Base-by-base conservation (phyloP, 176 grass and related monocot species). In the Triticum dicoccoides region DNA sequence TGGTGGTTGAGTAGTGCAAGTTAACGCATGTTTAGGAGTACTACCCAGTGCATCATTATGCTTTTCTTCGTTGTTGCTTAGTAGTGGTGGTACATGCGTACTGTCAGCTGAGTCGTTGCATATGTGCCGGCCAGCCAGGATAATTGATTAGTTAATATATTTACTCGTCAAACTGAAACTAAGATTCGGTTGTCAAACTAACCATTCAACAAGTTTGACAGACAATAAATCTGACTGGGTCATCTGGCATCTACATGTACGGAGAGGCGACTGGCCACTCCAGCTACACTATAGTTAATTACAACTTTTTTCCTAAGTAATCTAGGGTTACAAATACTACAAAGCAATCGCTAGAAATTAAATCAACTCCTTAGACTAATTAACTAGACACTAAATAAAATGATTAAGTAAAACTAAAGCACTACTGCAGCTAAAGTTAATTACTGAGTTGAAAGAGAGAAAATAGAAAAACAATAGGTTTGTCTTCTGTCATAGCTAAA, bases 1-100 rank as follows among this genome's bases (percentile, higher is more conserved):
- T 64, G 83, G 83, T 82, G 1, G 44, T 86, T 90, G 88, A 83
- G 79, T 52, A 72, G 88, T 86, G 73, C 88, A 90, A 90, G 88
- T 65, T 63, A 86, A 41, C 52, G 20, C 83, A 32, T 76, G 73
- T 76, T 76, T 76, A 76, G 29, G 29, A 30, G 51, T 52, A 76
- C 8, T 54, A 33, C 15, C 45, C 51, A 33, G 25, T 76, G 45
- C 73, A 52, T 54, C 23, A 76, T 76, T 32, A 52, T 52, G 49
- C 44, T 11, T 54, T 76, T 76, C 73, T 76, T 76, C 73, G 18
- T 76, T 76, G 45, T 54, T 54, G 51, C 51, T 54, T 54, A 18
- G 49, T 52, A 52, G 49, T 52, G 6, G 51, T 54, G 15, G 14
- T 47, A 24, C 41, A 75, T 75, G 72, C 47, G 72, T 75, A 75